Evolutionary conservation across 495 filamentous ascomycete genomes (phyloP).

Genomic region (Podospora comata): DNA sequence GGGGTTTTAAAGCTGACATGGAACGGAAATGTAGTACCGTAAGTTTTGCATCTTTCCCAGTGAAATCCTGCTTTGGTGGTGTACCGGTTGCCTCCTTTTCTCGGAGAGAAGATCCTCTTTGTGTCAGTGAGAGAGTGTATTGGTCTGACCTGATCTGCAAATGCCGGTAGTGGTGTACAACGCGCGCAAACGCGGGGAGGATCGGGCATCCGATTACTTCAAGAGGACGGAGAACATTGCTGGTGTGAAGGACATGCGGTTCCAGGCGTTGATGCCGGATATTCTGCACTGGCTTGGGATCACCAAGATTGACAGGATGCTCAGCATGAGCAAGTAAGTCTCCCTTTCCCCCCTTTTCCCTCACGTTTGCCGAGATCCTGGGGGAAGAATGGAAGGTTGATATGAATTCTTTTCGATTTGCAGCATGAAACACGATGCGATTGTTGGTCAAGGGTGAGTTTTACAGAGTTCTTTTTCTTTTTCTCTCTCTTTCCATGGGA

Average conservation of each 20-base stretch:
- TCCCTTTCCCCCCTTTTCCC: not conserved
- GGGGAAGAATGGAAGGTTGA: conserved; percentile 21
- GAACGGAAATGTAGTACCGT: conserved; percentile 41
- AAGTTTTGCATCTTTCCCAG: conserved; percentile 25
- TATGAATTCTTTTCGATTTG: conserved; percentile 13
- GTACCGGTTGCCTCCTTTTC: conserved; percentile 1
- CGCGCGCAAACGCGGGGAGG: conserved; percentile 78
- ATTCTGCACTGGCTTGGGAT: conserved; percentile 98
- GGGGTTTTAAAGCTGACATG: conserved; percentile 23
- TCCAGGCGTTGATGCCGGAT: conserved; percentile 99
- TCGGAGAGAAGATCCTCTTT: not conserved
- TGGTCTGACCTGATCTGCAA: conserved; percentile 32
- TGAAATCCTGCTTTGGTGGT: not conserved
- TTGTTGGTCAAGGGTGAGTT: conserved; percentile 80
- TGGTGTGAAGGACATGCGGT: conserved; percentile 96
- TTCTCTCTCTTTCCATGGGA: not conserved
- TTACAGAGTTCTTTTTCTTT: conserved; percentile 3
- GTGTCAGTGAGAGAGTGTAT: conserved; percentile 1
- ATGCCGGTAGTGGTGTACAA: conserved; percentile 76
- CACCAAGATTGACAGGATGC: conserved; percentile 97
- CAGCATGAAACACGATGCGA: conserved; percentile 98
- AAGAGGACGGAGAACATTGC: conserved; percentile 95
- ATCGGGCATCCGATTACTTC: conserved; percentile 96
- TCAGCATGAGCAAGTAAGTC: conserved; percentile 93
- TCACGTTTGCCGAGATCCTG: conserved; percentile 8